Evolutionary conservation across 306 rosid genomes (phyloP), one percentile per base, ranked within the genome.

Genomic region (Rosa lucieae): DNA sequence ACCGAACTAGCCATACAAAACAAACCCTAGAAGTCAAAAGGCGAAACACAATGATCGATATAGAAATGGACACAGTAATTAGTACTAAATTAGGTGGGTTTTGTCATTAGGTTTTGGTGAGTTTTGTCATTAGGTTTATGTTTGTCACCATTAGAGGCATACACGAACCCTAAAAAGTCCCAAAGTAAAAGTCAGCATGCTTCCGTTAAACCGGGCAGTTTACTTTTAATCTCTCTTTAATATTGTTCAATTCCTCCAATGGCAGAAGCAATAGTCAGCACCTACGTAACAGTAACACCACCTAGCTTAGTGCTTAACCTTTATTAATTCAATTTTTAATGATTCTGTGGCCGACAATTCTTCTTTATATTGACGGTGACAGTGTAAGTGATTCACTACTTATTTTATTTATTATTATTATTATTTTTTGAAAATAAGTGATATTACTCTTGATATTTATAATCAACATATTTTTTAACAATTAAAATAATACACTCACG

Each of bases 181-280:
- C 84, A 82, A 89, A 83, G 85, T 71, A 79, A 83, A 81, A 86
- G 81, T 74, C 37, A 53, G 58, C 43, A 58, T 89, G 98, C 83
- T 87, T 83, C 93, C 90, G 72, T 63, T 82, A 81, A 87, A 85
- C 84, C 89, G 77, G 87, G 87, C 94, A 92, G 72, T 56, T 75
- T 85, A 79, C 86, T 79, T 87, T 59, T 68, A 77, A 44, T 15
- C 23, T 79, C 76, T 49, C 82, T 78, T 78, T 79, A 29, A 72
- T 47, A 67, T 37, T 39, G 72, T 40, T 67, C 70, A 15, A 13
- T 15, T 65, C 21, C 14, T 20, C 72, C 72, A 3, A 40, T 17
- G 48, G 8, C 3, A 1, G 2, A 37, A 67, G 48, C 29, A 67
- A 5, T 39, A 6, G 15, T 67, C 72, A 67, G 72, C 72, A 18